phyloP scores from a whole-genome alignment of 1,284 basidiomycete genomes.

The Ustilago lituana region DNA sequence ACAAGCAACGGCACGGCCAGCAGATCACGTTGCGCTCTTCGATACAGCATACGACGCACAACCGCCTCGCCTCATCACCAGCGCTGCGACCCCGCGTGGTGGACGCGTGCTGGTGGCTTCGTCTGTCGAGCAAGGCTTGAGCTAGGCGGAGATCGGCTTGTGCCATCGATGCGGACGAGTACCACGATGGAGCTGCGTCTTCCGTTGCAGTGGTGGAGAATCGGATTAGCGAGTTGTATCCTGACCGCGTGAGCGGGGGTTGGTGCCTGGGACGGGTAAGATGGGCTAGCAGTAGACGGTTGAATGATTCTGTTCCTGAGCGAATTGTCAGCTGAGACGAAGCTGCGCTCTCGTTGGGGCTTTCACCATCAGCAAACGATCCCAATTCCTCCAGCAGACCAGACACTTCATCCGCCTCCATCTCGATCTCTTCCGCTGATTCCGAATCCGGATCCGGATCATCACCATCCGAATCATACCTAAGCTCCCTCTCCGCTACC shows the following conservation, averaged over 20 bases:
- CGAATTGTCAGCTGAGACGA: slow-evolving; percentile 19
- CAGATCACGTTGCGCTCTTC: slow-evolving; percentile 57
- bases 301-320: slow-evolving; percentile 33
- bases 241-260: slow-evolving; percentile 47
- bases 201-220: background rate
- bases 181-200: no score
- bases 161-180: background rate
- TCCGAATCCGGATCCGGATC: background rate
- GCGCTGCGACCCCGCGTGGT: background rate
- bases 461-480: slow-evolving; percentile 10
- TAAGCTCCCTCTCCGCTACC: background rate
- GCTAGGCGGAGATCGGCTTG: slow-evolving; percentile 23
- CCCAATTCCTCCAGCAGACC: slow-evolving; percentile 27
- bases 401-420: slow-evolving; percentile 23
- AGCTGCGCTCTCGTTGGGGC: background rate
- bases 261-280: slow-evolving; percentile 21
- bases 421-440: slow-evolving; percentile 5
- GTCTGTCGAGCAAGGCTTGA: slow-evolving; percentile 16
- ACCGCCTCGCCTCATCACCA: slow-evolving; percentile 24
- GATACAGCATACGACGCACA: slow-evolving; percentile 43
- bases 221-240: slow-evolving; percentile 28
- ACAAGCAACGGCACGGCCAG: slow-evolving; percentile 66
- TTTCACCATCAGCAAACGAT: slow-evolving; percentile 4
- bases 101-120: background rate
- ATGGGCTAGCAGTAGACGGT: slow-evolving; percentile 48